Evolutionary conservation across 1,284 basidiomycete species (phyloP).

Genomic region (Polyporus tsugae): DNA sequence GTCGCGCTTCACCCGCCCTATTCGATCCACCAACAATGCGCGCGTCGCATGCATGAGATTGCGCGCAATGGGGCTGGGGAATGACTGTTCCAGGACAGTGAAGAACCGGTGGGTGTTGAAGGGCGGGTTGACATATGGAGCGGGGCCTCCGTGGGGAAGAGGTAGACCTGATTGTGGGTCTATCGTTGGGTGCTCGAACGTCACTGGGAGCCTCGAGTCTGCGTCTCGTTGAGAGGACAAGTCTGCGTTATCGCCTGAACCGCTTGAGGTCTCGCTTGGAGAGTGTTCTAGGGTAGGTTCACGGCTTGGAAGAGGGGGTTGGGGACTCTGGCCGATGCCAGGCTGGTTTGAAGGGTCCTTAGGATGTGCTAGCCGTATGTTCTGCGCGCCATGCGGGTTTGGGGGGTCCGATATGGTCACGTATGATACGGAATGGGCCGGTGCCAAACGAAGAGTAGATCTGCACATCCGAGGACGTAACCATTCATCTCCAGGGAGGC

Average conservation of each 20-base stretch:
- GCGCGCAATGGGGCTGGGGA: constrained; percentile 73
- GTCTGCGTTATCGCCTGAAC: not conserved
- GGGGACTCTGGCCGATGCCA: constrained; percentile 16
- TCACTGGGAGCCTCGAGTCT: constrained; percentile 26
- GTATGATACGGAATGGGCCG: constrained; percentile 25
- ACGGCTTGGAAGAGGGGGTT: constrained; percentile 15
- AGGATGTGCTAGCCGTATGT: constrained; percentile 43
- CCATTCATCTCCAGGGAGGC: constrained; percentile 14
- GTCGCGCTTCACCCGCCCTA: constrained; percentile 77
- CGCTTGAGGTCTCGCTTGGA: constrained; percentile 9
- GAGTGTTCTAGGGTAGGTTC: constrained; percentile 8
- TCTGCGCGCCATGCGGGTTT: constrained; percentile 20
- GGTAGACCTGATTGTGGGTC: constrained; percentile 33
- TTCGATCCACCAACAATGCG: constrained; percentile 79
- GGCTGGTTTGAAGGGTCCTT: constrained; percentile 39
- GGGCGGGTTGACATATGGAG: constrained; percentile 45
- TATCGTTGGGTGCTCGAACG: constrained; percentile 30
- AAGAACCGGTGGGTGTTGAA: constrained; percentile 64
- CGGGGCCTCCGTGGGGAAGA: constrained; percentile 31
- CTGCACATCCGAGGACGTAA: constrained; percentile 19
- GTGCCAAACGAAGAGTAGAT: constrained; percentile 16
- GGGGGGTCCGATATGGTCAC: constrained; percentile 37
- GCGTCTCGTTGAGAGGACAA: constrained; percentile 5
- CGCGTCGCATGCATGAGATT: constrained; percentile 90
- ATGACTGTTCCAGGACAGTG: constrained; percentile 69